A percentile compares a stretch with the other conserved stretches of the same genome.
phyloP scores from a whole-genome alignment of 331 rosid genomes.

The Quercus lobata region DNA sequence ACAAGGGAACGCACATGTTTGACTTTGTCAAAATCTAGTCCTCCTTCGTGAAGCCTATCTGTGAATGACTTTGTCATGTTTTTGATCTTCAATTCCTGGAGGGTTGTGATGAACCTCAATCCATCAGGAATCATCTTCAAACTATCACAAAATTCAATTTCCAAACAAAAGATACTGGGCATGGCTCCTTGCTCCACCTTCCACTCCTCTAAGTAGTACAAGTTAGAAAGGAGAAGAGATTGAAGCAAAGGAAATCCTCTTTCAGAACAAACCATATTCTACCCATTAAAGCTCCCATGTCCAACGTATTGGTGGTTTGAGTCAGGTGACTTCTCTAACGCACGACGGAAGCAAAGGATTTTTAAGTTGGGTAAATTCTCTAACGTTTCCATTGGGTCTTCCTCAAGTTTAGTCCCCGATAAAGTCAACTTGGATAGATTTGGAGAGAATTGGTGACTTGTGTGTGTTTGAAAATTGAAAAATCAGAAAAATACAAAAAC shows the following conservation, averaged over 20 bases:
- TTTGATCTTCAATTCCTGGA: constrained; percentile 39
- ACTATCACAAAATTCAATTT: constrained; percentile 21
- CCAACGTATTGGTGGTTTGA: rapidly evolving
- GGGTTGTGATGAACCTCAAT: constrained; percentile 24
- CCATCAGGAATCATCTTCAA: constrained; percentile 44
- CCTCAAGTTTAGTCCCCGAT: constrained; percentile 16
- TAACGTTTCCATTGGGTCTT: constrained; percentile 42
- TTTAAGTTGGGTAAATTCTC: constrained; percentile 44
- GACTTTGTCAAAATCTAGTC: constrained; percentile 48
- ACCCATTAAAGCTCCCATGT: not conserved
- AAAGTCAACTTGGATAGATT: constrained; percentile 36
- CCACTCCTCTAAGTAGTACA: constrained; percentile 42
- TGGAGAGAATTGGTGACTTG: constrained; percentile 32
- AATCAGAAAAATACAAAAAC: no score
- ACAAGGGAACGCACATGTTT: constrained; percentile 38
- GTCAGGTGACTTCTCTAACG: constrained; percentile 5
- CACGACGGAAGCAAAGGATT: constrained; percentile 25
- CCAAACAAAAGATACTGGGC: constrained; percentile 30
- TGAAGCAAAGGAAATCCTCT: constrained; percentile 40
- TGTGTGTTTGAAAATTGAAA: no score
- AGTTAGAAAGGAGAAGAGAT: constrained; percentile 27
- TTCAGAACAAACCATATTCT: constrained; percentile 26
- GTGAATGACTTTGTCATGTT: constrained; percentile 34
- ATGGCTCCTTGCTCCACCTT: constrained; percentile 38
- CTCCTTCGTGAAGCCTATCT: constrained; percentile 30